Base-by-base conservation (phyloP, 2,329 filamentous ascomycete genomes). In the Xylariaceae sp. region DNA sequence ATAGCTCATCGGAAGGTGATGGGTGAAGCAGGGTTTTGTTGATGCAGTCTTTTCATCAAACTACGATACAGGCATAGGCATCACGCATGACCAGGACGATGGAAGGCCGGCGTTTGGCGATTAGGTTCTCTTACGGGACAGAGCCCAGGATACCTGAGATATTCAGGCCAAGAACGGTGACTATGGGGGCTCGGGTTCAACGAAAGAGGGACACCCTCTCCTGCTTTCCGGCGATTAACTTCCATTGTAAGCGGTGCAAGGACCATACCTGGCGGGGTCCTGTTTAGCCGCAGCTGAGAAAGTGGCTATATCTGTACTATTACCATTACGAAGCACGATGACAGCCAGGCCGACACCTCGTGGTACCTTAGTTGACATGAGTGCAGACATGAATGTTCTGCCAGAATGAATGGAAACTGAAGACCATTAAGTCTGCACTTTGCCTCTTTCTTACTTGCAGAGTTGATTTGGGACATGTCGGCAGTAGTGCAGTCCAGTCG, bases 51-150 rank as follows among this genome's bases (percentile, higher is more conserved):
- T 48, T 38, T 34, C 42, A 44, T 44, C 6, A 6, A 11, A 11
- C 22, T 11, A 26, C 11, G 22, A 26, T 26, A 6, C 22, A 26
- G 22, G n/a, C n/a, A n/a, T n/a, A n/a, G n/a, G n/a, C n/a, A n/a
- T n/a, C n/a, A n/a, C n/a, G n/a, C n/a, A 26, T 26, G 22, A 26
- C 22, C 22, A 26, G 6, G n/a, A 48, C 53, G 56, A 49, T 49
- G 52, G 47, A 53, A 46, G 48, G 45, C 41, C 42, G 57, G 57
- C 55, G 57, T 61, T 60, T 50, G 48, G 49, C 47, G 49, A 49
- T 49, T 43, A 37, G 41, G 44, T 42, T 43, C 45, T 53, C 12
- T 32, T 17, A 7, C 30, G 29, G 47, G 48, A 50, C 50, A 52
- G 50, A 51, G 22, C 22, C 22, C 11, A 26, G 11, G 22, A 26